These are phyloP conservation scores for Phytophthora melonis DNA, from an alignment of 352 stramenopile species.

Conservation along the genomic window DNA sequence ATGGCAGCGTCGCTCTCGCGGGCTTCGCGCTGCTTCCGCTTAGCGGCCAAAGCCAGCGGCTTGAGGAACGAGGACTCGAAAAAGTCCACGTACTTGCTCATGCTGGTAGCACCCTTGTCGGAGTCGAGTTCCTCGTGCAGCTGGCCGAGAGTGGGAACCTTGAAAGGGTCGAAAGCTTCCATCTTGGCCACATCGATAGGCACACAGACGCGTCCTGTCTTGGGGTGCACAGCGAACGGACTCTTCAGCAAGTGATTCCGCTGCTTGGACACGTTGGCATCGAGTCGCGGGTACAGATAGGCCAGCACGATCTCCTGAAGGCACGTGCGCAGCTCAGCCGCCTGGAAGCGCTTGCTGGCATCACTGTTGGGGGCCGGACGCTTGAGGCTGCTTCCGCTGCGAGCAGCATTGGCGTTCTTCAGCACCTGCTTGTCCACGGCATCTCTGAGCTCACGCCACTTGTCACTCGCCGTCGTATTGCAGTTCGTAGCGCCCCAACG, in stretches of 20 bases:
- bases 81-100: constrained; percentile 77
- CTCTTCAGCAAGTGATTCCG: constrained; percentile 99
- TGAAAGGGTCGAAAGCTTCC: constrained; percentile 89
- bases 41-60: constrained; percentile 61
- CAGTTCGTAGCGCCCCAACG: constrained; percentile 66
- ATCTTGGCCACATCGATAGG: constrained; percentile 91
- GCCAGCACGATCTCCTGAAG: constrained; percentile 96
- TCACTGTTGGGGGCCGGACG: constrained; percentile 47
- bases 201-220: constrained; percentile 98
- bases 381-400: constrained; percentile 55
- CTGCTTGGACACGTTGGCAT: constrained; percentile 99
- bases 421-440: constrained; percentile 71
- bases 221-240: constrained; percentile 98
- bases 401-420: constrained; percentile 64
- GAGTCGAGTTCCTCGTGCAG: constrained; percentile 88
- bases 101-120: constrained; percentile 58
- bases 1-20: constrained; percentile 79
- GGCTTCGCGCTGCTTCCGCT: constrained; percentile 76
- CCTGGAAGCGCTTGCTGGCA: constrained; percentile 66
- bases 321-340: constrained; percentile 87
- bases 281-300: constrained; percentile 97
- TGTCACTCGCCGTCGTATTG: constrained; percentile 74
- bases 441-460: constrained; percentile 90
- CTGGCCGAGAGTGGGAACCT: constrained; percentile 85
- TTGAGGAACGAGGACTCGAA: constrained; percentile 84